Conservation (phyloP, 768 basidiomycete species). For the Leccinellum rugosiceps region DNA sequence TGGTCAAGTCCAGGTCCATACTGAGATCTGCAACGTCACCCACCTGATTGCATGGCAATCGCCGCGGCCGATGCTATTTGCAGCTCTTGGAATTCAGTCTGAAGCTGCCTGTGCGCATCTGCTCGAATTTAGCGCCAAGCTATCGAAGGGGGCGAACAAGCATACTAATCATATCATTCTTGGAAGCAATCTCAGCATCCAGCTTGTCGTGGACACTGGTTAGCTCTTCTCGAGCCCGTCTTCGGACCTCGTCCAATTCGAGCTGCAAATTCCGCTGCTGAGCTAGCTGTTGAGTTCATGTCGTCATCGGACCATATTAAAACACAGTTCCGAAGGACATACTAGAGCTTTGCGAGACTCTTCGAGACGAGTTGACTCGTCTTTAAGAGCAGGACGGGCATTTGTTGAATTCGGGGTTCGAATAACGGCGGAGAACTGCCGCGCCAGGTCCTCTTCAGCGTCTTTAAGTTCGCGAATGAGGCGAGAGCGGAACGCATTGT, state of each 20-base stretch:
- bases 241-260: constrained; percentile 64
- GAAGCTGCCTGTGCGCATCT: constrained; percentile 61
- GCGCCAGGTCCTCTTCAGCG: constrained; percentile 44
- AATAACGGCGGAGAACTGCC: constrained; percentile 24
- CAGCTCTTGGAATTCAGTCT: constrained; percentile 58
- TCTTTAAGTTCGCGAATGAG: constrained; percentile 61
- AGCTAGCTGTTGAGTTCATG: constrained; percentile 42
- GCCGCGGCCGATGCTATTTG: constrained; percentile 59
- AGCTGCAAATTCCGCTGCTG: constrained; percentile 63
- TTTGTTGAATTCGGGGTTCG: constrained; percentile 39
- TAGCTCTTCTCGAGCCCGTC: constrained; percentile 62
- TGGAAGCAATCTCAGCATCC: constrained; percentile 47
- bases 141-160: neutral
- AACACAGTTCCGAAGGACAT: constrained; percentile 17
- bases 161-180: constrained; percentile 59
- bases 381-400: constrained; percentile 46
- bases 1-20: neutral
- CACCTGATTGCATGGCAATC: constrained; percentile 57
- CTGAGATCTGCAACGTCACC: constrained; percentile 3
- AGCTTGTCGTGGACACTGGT: constrained; percentile 52
- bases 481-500: constrained; percentile 58
- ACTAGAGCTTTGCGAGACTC: constrained; percentile 71
- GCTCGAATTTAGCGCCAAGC: neutral
- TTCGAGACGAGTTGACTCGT: constrained; percentile 46
- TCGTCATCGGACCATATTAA: neutral